Evolutionary conservation across 441 rosid species (phyloP), one percentile per base, ranked within the genome.

Genomic region (Pelargonium citronellum): DNA sequence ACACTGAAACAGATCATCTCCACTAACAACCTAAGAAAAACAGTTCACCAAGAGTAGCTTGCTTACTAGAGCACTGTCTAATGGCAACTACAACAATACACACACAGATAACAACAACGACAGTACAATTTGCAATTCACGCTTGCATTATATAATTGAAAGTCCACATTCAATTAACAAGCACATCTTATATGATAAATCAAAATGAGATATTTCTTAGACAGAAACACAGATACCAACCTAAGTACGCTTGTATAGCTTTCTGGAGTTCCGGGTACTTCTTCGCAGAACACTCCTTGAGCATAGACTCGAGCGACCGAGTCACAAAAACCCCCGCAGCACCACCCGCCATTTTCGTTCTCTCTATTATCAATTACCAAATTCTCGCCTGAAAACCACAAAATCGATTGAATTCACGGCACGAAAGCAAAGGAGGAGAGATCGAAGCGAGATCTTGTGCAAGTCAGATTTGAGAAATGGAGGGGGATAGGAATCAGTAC

Each of bases 251-350:
- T 67, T 87, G 91, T 78, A 94, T 83, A 68, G 99, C 88, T 74
- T 85, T 87, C 70, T 87, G 96, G 75, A 94, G 97, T 84, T 90
- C 97, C 58, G 94, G 87, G 67, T 67, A 80, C 87, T 90, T 91
- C 80, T 90, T 91, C 69, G 88, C 83, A 10, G 87, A 84, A 66
- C 96, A 90, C 80, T 94, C 99, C 81, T 91, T 94, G 73, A 94
- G 92, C 86, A 94, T 91, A 75, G 94, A 83, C 84, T 94, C 97
- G 71, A 94, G 88, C 55, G 97, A 97, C 61, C 99, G 92, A 79
- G 79, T 83, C 74, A 94, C 83, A 71, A 94, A 94, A 34, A 97
- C 99, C 17, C 96, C 99, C n/a, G 97, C 99, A 71, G 97, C 99
- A 20, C 72, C 77, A 5, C 74, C 74, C 74, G 74, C 74, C 78